Conservation (phyloP, 345 rosid species). For the Capsella bursapastoris region DNA sequence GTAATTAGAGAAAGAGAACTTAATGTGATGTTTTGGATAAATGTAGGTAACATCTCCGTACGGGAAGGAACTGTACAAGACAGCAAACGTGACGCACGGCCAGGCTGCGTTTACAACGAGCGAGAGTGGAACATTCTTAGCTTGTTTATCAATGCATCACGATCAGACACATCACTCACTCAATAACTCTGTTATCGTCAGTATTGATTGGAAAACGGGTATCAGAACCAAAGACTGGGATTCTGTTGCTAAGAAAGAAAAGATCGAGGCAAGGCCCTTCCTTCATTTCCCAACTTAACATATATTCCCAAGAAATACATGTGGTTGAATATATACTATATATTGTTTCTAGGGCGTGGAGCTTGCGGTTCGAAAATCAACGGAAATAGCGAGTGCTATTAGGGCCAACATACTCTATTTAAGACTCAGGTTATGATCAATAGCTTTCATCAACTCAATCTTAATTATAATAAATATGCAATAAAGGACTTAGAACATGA, state of each 20-base stretch:
- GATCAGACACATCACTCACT: slow-evolving; percentile 37
- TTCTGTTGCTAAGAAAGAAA: slow-evolving; percentile 42
- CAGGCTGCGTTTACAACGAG: slow-evolving; percentile 74
- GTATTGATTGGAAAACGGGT: slow-evolving; percentile 41
- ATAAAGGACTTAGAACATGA: neutral
- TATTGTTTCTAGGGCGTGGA: slow-evolving; percentile 41
- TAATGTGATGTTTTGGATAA: slow-evolving; percentile 9
- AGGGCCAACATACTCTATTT: slow-evolving; percentile 27
- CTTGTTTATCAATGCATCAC: slow-evolving; percentile 52
- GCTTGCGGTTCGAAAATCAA: slow-evolving; percentile 30
- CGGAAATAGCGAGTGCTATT: slow-evolving; percentile 6
- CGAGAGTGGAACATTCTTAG: slow-evolving; percentile 74
- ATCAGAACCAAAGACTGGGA: slow-evolving; percentile 38
- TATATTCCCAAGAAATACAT: neutral
- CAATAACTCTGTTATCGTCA: slow-evolving; percentile 27
- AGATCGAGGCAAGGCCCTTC: slow-evolving; percentile 32
- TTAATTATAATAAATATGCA: neutral
- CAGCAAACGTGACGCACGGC: slow-evolving; percentile 65
- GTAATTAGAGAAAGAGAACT: neutral
- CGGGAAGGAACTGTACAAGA: slow-evolving; percentile 72
- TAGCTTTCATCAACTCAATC: neutral
- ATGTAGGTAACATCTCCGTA: slow-evolving; percentile 77
- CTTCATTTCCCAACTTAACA: neutral
- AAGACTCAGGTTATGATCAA: slow-evolving; percentile 25
- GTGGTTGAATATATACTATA: neutral